Conservation (phyloP, 176 grass and related monocot species). For the Oryza longistaminata region DNA sequence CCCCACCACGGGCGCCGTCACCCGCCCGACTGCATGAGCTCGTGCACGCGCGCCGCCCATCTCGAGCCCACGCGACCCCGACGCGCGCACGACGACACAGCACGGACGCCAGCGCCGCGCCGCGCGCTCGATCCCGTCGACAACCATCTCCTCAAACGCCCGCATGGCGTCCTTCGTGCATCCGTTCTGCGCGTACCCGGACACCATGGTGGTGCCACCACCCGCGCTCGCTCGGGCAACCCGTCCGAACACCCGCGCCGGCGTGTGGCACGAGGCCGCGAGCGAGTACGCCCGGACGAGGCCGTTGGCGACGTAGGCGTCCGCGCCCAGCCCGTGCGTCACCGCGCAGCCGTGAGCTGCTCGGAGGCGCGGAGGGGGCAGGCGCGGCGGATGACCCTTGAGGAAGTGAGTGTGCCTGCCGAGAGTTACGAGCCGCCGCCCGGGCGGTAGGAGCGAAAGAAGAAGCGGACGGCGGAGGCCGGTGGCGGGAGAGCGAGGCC, state of each 20-base stretch:
- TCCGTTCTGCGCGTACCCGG: constrained; percentile 40
- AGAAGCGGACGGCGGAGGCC: constrained; percentile 24
- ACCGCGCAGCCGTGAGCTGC: constrained; percentile 52
- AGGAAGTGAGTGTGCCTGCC: constrained; percentile 59
- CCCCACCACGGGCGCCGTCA: constrained; percentile 15
- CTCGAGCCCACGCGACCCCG: constrained; percentile 36
- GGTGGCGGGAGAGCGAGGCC: constrained; percentile 36
- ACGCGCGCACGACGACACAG: constrained; percentile 48
- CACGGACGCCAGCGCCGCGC: constrained; percentile 37
- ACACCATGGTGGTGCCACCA: constrained; percentile 50
- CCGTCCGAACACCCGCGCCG: constrained; percentile 51
- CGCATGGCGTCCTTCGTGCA: constrained; percentile 29
- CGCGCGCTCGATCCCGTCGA: constrained; percentile 31
- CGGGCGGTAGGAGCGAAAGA: too few species aligned
- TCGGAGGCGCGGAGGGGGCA: background rate
- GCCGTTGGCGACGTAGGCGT: constrained; percentile 48
- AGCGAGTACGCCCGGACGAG: constrained; percentile 41
- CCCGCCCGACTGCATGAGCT: constrained; percentile 34
- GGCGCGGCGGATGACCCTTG: constrained; percentile 38
- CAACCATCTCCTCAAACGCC: constrained; percentile 48
- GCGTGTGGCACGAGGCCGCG: background rate
- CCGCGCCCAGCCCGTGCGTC: constrained; percentile 32
- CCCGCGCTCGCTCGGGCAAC: background rate
- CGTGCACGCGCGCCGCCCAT: constrained; percentile 49
- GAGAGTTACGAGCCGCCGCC: background rate